These are phyloP conservation scores for Colletotrichum sp. DNA, from an alignment of 2,329 filamentous ascomycete genomes.

Conservation along the genomic window DNA sequence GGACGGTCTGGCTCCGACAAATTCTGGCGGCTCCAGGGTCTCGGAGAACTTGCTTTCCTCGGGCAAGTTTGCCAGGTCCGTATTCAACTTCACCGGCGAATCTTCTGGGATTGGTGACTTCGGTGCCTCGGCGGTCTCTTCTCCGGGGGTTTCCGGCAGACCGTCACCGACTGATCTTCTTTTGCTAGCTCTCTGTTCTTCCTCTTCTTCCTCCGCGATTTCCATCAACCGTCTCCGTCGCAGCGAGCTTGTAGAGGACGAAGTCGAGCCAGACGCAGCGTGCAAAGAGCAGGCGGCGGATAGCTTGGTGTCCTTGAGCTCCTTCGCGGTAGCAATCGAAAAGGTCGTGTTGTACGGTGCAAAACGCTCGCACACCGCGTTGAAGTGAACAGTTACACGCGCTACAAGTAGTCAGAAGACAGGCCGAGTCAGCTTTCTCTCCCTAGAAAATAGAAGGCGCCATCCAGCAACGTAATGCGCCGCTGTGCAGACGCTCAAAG, in stretches of 20 bases:
- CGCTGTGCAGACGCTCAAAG: not conserved
- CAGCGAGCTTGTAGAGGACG: constrained; percentile 82
- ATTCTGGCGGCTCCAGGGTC: constrained; percentile 55
- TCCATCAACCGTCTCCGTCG: constrained; percentile 81
- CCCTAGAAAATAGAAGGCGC: constrained; percentile 3
- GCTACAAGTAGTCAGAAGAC: constrained; percentile 54
- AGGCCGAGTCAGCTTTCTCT: constrained; percentile 14
- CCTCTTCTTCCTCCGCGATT: constrained; percentile 92
- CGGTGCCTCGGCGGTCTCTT: constrained; percentile 28
- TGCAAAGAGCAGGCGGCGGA: constrained; percentile 90
- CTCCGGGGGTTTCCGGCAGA: constrained; percentile 24
- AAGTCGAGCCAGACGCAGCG: constrained; percentile 83
- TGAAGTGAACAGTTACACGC: constrained; percentile 78
- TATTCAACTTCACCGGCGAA: constrained; percentile 54
- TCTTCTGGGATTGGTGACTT: constrained; percentile 31
- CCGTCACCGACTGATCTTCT: constrained; percentile 60
- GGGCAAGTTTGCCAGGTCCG: constrained; percentile 55
- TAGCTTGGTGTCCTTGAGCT: constrained; percentile 86
- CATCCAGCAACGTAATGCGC: constrained; percentile 1
- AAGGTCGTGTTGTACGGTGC: constrained; percentile 87
- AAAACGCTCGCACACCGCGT: constrained; percentile 72
- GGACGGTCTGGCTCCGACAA: constrained; percentile 51
- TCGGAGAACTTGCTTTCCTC: constrained; percentile 56
- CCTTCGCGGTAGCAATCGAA: constrained; percentile 74
- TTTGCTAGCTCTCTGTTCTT: constrained; percentile 66